phyloP scores from a whole-genome alignment of 2,329 filamentous ascomycete species.

The Ophiocordyceps sinensis region DNA sequence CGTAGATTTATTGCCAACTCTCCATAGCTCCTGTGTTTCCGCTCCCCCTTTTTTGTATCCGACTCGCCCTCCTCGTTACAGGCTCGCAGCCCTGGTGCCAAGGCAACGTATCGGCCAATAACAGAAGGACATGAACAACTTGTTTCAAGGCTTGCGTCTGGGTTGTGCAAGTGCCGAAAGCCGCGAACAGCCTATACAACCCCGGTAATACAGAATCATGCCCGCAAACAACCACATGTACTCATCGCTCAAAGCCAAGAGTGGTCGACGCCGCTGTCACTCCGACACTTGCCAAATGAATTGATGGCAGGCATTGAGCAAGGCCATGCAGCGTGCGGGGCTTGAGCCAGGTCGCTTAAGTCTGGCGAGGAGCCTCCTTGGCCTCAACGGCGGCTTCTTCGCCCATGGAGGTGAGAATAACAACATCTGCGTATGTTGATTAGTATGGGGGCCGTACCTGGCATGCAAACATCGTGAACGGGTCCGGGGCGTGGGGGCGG shows the following conservation, averaged over 20 bases:
- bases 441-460: not conserved
- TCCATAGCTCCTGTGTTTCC: slow-evolving; percentile 18
- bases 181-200: slow-evolving; percentile 27
- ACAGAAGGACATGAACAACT: slow-evolving; percentile 25
- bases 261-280: slow-evolving; percentile 18
- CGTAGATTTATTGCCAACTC: not conserved
- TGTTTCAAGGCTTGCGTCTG: slow-evolving; percentile 5
- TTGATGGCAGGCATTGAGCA: slow-evolving; percentile 13
- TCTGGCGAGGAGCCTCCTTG: slow-evolving; percentile 64
- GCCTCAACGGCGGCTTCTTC: slow-evolving; percentile 85
- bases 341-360: slow-evolving; percentile 10
- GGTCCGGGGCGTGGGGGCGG: not conserved
- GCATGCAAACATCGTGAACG: not conserved
- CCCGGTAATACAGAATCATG: slow-evolving; percentile 28
- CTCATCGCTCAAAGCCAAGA: slow-evolving; percentile 21
- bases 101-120: slow-evolving; percentile 17
- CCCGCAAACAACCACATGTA: slow-evolving; percentile 21
- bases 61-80: not conserved
- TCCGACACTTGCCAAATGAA: slow-evolving; percentile 9
- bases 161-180: slow-evolving; percentile 14
- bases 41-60: slow-evolving; percentile 10
- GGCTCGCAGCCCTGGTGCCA: not conserved
- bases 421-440: slow-evolving; percentile 50
- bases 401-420: slow-evolving; percentile 89
- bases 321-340: slow-evolving; percentile 9